Evolutionary conservation across 371 early-diverging fungal genomes (phyloP).

Genomic region (Saksenaea vasiformis): DNA sequence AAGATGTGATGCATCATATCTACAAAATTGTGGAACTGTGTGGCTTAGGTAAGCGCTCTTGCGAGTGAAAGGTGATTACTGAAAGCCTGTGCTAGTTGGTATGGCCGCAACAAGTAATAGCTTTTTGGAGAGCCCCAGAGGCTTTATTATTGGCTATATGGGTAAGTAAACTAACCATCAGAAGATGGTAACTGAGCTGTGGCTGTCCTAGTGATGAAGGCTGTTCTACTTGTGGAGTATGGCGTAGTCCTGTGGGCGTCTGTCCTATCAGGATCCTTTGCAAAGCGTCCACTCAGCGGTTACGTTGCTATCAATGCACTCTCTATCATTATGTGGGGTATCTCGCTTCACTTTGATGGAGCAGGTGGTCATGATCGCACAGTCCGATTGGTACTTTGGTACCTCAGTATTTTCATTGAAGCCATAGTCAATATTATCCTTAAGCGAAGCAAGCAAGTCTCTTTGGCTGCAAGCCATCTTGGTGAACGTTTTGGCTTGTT

Average conservation of each 20-base stretch:
- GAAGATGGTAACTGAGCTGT: neutral
- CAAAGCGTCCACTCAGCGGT: constrained; percentile 26
- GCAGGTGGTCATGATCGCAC: neutral
- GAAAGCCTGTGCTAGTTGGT: constrained; percentile 20
- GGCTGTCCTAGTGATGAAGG: constrained; percentile 40
- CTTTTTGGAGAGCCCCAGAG: constrained; percentile 30
- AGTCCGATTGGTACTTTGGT: constrained; percentile 42
- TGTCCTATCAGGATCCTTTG: constrained; percentile 22
- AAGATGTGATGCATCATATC: constrained; percentile 51
- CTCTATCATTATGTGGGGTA: constrained; percentile 54
- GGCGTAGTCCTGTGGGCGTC: constrained; percentile 29
- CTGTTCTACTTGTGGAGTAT: constrained; percentile 41
- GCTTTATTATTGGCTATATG: constrained; percentile 52
- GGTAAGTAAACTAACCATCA: constrained; percentile 18
- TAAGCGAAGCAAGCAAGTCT: constrained; percentile 49
- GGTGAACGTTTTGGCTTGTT: constrained; percentile 61
- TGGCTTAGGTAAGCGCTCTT: constrained; percentile 32
- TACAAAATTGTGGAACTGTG: constrained; percentile 50
- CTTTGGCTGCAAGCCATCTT: constrained; percentile 59
- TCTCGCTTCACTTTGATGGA: constrained; percentile 31
- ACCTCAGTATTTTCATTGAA: constrained; percentile 48
- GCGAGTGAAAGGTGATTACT: neutral
- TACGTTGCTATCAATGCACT: constrained; percentile 43
- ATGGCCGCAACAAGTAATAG: constrained; percentile 47
- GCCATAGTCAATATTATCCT: constrained; percentile 42